Percentiles rank a stretch among this genome's conserved stretches.
phyloP scores from a whole-genome alignment of 23 red algal genomes.

The Gracilaria domingensis region DNA sequence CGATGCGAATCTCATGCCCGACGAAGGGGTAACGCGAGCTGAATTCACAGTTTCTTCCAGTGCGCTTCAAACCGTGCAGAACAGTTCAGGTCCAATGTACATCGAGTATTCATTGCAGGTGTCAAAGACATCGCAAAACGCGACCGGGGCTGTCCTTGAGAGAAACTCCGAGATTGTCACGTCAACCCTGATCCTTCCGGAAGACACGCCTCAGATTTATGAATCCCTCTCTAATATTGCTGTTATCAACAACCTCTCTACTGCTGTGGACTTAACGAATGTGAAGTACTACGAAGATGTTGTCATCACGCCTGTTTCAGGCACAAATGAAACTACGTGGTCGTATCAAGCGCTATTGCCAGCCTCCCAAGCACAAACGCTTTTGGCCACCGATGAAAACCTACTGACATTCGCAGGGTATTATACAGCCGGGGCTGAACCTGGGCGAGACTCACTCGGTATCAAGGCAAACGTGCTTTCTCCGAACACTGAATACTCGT shows the following conservation, averaged over 20 bases:
- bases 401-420: slow-evolving; percentile 46
- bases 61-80: slow-evolving; percentile 17
- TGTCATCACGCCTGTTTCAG: slow-evolving; percentile 55
- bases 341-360: slow-evolving; percentile 49
- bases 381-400: slow-evolving; percentile 43
- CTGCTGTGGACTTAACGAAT: slow-evolving; percentile 19
- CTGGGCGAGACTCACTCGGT: slow-evolving; percentile 42
- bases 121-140: slow-evolving; percentile 59
- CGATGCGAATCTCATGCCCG: slow-evolving; percentile 31
- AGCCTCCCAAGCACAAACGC: slow-evolving; percentile 18
- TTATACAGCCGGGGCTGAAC: slow-evolving; percentile 23
- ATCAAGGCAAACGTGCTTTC: slow-evolving; percentile 51
- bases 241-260: slow-evolving; percentile 66
- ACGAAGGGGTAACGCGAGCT: background rate
- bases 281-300: slow-evolving; percentile 81
- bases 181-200: slow-evolving; percentile 39
- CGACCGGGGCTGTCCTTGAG: slow-evolving; percentile 30
- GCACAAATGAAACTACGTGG: slow-evolving; percentile 60
- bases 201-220: slow-evolving; percentile 5
- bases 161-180: slow-evolving; percentile 29
- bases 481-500: slow-evolving; percentile 60
- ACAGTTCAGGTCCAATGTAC: slow-evolving; percentile 25
- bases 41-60: slow-evolving; percentile 38
- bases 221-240: slow-evolving; percentile 44
- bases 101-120: slow-evolving; percentile 60